Conservation (phyloP, 164 flowering plant genomes). For the Aristolochia californica region DNA sequence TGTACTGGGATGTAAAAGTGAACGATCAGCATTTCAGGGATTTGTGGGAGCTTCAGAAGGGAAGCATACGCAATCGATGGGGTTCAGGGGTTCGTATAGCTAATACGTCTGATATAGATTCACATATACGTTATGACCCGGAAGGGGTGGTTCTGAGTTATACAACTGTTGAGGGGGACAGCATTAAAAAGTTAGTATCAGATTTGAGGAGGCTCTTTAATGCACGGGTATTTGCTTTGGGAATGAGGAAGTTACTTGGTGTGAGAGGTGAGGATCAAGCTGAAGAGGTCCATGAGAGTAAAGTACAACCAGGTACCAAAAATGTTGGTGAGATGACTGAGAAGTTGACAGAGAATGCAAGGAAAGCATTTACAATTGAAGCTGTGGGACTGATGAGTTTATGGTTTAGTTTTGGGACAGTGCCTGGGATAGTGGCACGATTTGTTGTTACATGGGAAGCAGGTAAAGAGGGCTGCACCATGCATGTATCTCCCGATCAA, state of each 20-base stretch:
- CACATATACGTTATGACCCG: constrained; percentile 83
- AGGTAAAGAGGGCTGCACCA: constrained; percentile 93
- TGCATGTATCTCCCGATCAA: constrained; percentile 99
- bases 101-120: constrained; percentile 85
- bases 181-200: constrained; percentile 78
- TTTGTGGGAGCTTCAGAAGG: constrained; percentile 96
- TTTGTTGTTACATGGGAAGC: constrained; percentile 99
- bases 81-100: constrained; percentile 89
- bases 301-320: constrained; percentile 34
- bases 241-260: constrained; percentile 91
- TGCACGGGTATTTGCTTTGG: constrained; percentile 87
- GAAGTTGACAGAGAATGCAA: constrained; percentile 65
- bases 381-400: constrained; percentile 94
- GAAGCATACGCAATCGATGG: constrained; percentile 62
- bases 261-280: constrained; percentile 62
- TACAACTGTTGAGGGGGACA: constrained; percentile 73
- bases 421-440: constrained; percentile 79
- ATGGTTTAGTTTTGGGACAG: constrained; percentile 89
- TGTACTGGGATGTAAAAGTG: constrained; percentile 97
- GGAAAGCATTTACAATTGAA: constrained; percentile 80
- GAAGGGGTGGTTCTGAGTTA: constrained; percentile 89
- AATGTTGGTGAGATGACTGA: constrained; percentile 37
- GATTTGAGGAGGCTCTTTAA: constrained; percentile 83
- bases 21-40: constrained; percentile 87
- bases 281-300: constrained; percentile 56